Conservation (phyloP, 2,329 filamentous ascomycete genomes). For the Raffaelea ambrosiae region DNA sequence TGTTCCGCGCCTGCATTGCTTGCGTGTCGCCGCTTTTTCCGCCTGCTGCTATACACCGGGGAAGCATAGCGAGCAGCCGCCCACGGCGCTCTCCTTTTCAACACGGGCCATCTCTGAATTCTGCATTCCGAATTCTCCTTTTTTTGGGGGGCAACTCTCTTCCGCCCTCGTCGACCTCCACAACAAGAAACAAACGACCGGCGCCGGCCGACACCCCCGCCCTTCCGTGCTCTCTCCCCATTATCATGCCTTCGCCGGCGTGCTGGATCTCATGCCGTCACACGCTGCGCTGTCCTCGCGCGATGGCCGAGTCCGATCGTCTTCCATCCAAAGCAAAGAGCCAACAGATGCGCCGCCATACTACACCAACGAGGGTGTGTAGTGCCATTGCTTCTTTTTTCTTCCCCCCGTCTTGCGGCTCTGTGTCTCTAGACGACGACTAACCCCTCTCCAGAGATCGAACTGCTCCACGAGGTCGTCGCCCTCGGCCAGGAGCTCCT, state of each 20-base stretch:
- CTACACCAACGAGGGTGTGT: slow-evolving; percentile 53
- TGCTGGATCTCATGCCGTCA: slow-evolving; percentile 26
- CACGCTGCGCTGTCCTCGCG: slow-evolving; percentile 25
- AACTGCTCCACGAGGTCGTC: slow-evolving; percentile 69
- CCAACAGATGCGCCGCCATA: slow-evolving; percentile 27
- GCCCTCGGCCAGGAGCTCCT: slow-evolving; percentile 59
- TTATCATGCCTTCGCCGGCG: slow-evolving; percentile 27
- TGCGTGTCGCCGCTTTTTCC: background rate
- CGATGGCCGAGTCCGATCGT: slow-evolving; percentile 23
- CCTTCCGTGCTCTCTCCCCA: background rate
- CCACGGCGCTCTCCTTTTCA: too few relatives aligned
- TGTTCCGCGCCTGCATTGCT: too few relatives aligned
- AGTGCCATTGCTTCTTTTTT: background rate
- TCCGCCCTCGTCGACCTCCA: too few relatives aligned
- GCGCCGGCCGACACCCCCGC: background rate
- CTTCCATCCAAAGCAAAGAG: slow-evolving; percentile 20
- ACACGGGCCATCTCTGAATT: too few relatives aligned
- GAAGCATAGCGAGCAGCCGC: too few relatives aligned
- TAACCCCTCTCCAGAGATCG: slow-evolving; percentile 53
- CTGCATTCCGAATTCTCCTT: too few relatives aligned
- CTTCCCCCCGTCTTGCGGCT: background rate
- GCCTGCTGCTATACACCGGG: too few relatives aligned
- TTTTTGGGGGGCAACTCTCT: too few relatives aligned
- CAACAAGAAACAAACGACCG: too few relatives aligned
- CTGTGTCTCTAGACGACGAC: too few relatives aligned